These are phyloP conservation scores for Elaeagnus macrophylla DNA, from an alignment of 306 rosid genomes.

Conservation along the genomic window DNA sequence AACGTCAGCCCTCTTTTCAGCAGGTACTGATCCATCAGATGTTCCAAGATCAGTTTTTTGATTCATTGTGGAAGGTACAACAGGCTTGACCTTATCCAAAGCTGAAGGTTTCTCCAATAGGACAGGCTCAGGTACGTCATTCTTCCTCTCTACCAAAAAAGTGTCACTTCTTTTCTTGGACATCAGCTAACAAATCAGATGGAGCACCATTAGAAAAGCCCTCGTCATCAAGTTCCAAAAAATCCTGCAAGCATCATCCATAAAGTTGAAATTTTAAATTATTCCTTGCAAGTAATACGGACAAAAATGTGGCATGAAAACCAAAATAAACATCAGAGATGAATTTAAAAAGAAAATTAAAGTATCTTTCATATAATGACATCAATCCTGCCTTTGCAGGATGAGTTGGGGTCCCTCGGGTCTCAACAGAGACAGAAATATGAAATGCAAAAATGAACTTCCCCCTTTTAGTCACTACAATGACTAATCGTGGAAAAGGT, in stretches of 20 bases:
- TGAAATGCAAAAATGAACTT: too few species aligned
- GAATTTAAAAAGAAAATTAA: too few species aligned
- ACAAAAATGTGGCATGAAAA: background rate
- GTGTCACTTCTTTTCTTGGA: constrained; percentile 26
- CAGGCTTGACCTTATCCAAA: constrained; percentile 23
- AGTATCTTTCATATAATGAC: too few species aligned
- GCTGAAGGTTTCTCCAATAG: constrained; percentile 24
- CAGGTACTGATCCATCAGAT: constrained; percentile 25
- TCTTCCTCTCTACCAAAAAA: constrained; percentile 23
- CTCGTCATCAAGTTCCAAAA: constrained; percentile 66
- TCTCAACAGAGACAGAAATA: too few species aligned
- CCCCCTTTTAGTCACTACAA: too few species aligned
- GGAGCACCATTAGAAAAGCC: constrained; percentile 33
- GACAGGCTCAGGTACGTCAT: constrained; percentile 20
- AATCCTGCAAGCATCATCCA: constrained; percentile 39
- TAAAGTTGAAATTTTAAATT: background rate
- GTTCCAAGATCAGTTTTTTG: constrained; percentile 20
- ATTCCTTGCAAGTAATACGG: background rate
- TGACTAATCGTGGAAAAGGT: too few species aligned
- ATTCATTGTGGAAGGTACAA: constrained; percentile 12
- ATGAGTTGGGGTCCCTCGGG: too few species aligned
- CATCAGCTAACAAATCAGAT: constrained; percentile 27
- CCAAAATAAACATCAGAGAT: too few species aligned
- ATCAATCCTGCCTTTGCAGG: too few species aligned
- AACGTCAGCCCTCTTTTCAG: constrained; percentile 27